Percentiles rank a stretch among this genome's conserved stretches.
phyloP scores from a whole-genome alignment of 148 eudicot species.

The Rhododendron kiyosumense region DNA sequence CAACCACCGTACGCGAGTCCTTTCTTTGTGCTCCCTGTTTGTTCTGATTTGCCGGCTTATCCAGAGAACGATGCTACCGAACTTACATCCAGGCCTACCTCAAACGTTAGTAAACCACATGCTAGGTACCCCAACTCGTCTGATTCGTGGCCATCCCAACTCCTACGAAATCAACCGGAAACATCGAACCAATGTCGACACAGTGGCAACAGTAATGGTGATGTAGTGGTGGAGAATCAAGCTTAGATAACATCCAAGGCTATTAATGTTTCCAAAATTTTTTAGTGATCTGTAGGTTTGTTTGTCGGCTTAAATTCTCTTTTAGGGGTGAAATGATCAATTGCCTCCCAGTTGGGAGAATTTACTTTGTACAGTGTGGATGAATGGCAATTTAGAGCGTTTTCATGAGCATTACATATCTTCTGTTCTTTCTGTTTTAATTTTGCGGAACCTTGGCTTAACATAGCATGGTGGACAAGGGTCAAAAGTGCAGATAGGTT shows the following conservation, averaged over 20 bases:
- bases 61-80: conserved; percentile 20
- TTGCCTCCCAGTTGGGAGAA: conserved; percentile 2
- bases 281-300: neutral
- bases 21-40: conserved; percentile 51
- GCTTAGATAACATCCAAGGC: neutral
- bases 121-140: conserved; percentile 69
- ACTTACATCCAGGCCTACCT: conserved; percentile 19
- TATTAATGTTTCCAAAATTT: neutral
- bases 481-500: neutral
- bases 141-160: conserved; percentile 73
- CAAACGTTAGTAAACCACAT: conserved; percentile 69
- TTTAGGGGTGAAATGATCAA: neutral
- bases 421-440: neutral
- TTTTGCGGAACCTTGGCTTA: neutral
- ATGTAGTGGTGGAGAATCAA: neutral
- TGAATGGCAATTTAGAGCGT: neutral
- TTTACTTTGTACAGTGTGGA: neutral
- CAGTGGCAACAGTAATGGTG: neutral
- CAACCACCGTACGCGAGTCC: conserved; percentile 50
- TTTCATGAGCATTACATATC: neutral
- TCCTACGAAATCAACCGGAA: conserved; percentile 44
- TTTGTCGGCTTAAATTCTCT: neutral
- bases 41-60: conserved; percentile 35
- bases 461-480: neutral
- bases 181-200: neutral